A percentile compares a stretch with the other conserved stretches of the same genome.
These are phyloP conservation scores for Phellopilus nigrolimitatus DNA, from an alignment of 1,284 basidiomycete genomes.

Conservation along the genomic window DNA sequence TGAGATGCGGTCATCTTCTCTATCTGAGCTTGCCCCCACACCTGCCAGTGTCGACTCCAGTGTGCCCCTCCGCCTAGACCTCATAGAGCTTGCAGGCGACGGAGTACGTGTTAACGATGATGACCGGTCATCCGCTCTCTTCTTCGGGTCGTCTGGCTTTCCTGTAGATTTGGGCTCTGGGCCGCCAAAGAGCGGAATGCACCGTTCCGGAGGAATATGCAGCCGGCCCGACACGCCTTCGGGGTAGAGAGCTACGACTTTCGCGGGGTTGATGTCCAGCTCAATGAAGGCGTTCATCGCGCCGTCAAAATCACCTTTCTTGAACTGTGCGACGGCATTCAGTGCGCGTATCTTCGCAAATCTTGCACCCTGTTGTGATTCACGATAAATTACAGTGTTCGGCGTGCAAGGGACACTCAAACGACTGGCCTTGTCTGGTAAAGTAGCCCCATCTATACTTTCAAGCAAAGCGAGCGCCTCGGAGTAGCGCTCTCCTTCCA, in stretches of 20 bases:
- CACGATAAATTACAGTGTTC: constrained; percentile 9
- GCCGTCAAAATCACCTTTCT: constrained; percentile 58
- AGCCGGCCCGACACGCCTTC: constrained; percentile 78
- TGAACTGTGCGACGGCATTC: constrained; percentile 76
- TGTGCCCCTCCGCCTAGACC: constrained; percentile 26
- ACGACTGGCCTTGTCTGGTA: constrained; percentile 68
- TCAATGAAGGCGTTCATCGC: constrained; percentile 88
- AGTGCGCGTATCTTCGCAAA: constrained; percentile 59
- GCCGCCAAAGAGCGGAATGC: constrained; percentile 87
- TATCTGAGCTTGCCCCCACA: constrained; percentile 26
- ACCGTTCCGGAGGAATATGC: constrained; percentile 61
- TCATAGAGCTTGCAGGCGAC: constrained; percentile 43
- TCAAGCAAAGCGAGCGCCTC: constrained; percentile 83
- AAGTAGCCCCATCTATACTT: constrained; percentile 54
- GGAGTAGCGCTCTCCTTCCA: constrained; percentile 64
- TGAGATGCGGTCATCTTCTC: constrained; percentile 61
- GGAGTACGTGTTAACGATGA: constrained; percentile 26
- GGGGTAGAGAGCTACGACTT: constrained; percentile 89
- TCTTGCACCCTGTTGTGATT: constrained; percentile 42
- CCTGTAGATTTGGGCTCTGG: constrained; percentile 34
- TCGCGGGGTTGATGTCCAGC: constrained; percentile 89
- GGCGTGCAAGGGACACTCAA: constrained; percentile 10
- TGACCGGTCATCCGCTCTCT: constrained; percentile 32
- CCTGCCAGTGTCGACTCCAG: constrained; percentile 3
- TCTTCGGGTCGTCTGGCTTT: constrained; percentile 24